Conservation (phyloP, 1,284 basidiomycete species). For the Fomitiporia mediterranea region DNA sequence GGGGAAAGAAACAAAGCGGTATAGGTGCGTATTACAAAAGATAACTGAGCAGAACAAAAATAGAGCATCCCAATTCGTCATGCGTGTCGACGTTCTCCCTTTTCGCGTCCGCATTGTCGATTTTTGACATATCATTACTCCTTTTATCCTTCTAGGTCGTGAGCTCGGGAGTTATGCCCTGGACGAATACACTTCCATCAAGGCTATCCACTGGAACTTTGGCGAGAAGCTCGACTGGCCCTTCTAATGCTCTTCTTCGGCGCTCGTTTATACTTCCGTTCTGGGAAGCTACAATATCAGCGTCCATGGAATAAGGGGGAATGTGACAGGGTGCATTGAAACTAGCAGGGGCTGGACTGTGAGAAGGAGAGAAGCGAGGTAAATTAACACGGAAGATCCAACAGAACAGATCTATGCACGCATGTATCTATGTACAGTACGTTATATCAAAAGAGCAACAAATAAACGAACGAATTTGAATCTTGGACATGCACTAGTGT, state of each 20-base stretch:
- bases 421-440: conserved; percentile 3
- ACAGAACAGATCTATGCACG: neutral
- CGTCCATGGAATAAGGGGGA: no score
- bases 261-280: no score
- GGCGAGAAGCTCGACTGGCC: conserved; percentile 79
- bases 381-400: neutral
- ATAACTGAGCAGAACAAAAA: no score
- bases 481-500: no score
- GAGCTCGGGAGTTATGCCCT: conserved; percentile 88
- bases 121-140: no score
- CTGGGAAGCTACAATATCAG: no score
- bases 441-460: no score
- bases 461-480: no score
- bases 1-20: conserved; percentile 85
- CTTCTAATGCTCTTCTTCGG: conserved; percentile 50
- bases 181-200: conserved; percentile 80
- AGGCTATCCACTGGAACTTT: conserved; percentile 85
- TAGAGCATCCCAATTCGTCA: no score
- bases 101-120: conserved; percentile 18
- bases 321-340: neutral
- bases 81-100: no score
- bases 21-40: conserved; percentile 47
- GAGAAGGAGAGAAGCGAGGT: neutral
- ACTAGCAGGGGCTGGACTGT: no score
- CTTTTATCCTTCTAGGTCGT: conserved; percentile 47